Evolutionary conservation across 2,329 filamentous ascomycete genomes (phyloP).

Genomic region (Nannizzia gypsea): DNA sequence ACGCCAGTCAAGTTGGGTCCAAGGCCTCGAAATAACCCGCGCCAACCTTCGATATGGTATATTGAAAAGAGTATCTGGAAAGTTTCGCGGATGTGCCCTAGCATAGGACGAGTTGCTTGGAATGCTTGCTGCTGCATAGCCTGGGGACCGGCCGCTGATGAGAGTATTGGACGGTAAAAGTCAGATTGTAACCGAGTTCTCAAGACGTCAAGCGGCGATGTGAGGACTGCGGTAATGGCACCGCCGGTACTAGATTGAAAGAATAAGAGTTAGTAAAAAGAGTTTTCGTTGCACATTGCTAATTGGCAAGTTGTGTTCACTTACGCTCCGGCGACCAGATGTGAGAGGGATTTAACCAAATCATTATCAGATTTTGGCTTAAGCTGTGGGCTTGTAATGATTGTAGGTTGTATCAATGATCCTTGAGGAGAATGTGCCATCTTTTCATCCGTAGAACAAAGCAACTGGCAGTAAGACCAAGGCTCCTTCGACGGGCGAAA

Average conservation of each 20-base stretch:
- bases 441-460: background rate
- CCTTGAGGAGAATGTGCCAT: background rate
- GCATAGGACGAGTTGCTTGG: background rate
- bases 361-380: background rate
- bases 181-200: slow-evolving; percentile 88
- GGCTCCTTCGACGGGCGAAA: background rate
- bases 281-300: background rate
- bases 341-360: background rate
- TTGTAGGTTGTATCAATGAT: background rate
- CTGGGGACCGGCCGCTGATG: background rate
- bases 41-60: slow-evolving; percentile 66
- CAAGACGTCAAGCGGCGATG: slow-evolving; percentile 81
- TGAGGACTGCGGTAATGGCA: slow-evolving; percentile 82
- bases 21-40: slow-evolving; percentile 84
- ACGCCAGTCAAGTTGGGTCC: slow-evolving; percentile 84
- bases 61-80: slow-evolving; percentile 74
- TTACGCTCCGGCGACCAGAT: slow-evolving; percentile 6
- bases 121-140: background rate
- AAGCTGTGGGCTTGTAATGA: background rate
- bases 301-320: background rate
- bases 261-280: background rate
- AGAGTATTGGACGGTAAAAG: slow-evolving; percentile 76
- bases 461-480: background rate
- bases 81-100: slow-evolving; percentile 64
- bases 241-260: slow-evolving; percentile 43